Percentiles rank a stretch among this genome's conserved stretches.
phyloP scores from a whole-genome alignment of 208 protist genomes.

The Novymonas esmeraldas region DNA sequence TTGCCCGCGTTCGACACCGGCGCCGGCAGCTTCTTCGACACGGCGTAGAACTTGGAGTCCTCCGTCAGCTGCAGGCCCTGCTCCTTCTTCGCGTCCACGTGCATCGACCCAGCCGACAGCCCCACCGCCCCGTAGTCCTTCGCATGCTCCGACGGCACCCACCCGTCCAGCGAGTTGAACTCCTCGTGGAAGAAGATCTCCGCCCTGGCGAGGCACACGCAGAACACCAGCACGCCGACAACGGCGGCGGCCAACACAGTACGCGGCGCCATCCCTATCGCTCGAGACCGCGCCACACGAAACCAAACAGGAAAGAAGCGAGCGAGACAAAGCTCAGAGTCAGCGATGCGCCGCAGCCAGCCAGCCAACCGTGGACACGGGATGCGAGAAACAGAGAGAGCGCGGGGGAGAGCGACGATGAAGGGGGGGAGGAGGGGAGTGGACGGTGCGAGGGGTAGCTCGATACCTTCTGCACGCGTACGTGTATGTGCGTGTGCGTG shows the following conservation, averaged over 20 bases:
- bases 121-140: constrained; percentile 70
- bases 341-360: too few relatives aligned
- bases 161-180: constrained; percentile 68
- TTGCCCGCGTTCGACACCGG: constrained; percentile 86
- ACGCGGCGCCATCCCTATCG: constrained; percentile 11
- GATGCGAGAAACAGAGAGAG: too few relatives aligned
- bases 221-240: constrained; percentile 26
- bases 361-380: too few relatives aligned
- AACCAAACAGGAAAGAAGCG: too few relatives aligned
- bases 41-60: constrained; percentile 88
- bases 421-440: too few relatives aligned
- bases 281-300: too few relatives aligned
- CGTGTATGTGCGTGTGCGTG: too few relatives aligned
- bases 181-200: constrained; percentile 76
- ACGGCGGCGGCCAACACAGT: constrained; percentile 22
- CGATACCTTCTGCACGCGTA: too few relatives aligned
- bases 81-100: constrained; percentile 66
- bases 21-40: constrained; percentile 77
- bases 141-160: constrained; percentile 56
- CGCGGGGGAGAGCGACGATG: too few relatives aligned
- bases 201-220: constrained; percentile 32
- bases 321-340: too few relatives aligned
- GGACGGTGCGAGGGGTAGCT: too few relatives aligned
- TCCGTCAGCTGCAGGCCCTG: constrained; percentile 88
- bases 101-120: constrained; percentile 51